Base-by-base conservation (phyloP, 192 early-diverging fungal genomes). In the Backusella psychrophila region DNA sequence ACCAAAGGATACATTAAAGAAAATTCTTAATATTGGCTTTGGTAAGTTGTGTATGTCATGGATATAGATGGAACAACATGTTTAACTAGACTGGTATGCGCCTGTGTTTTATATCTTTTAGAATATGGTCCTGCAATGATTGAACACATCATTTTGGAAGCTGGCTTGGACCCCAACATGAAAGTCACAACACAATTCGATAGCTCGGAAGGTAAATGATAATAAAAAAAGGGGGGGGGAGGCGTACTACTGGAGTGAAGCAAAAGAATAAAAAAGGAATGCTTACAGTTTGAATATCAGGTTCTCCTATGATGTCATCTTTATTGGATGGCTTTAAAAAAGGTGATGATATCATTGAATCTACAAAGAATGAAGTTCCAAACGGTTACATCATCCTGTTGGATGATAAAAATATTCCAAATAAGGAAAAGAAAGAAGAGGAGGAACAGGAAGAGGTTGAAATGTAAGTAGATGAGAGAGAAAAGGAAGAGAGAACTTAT, bases 61-160 rank as follows among this genome's bases (percentile, higher is more conserved):
- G 29, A 69, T 59, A 26, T 5, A 1, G 46, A 34, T 67, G 9
- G 26, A 38, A 15, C 38, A 71, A 26, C 6, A 26, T 7, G 46
- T 66, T 6, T 15, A 35, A 29, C 15, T 70, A 26, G 4, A 5
- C 38, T 14, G 14, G 9, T 33, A 33, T 33, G 33, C 33, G 33
- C 33, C 33, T 33, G 33, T 33, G 42, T 44, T 44, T 15, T 17
- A 17, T 44, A 44, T 80, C 38, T 19, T 59, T 26, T 35, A 89
- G 88, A 82, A 29, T 99, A 97, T 75, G 97, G 97, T 0, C 95
- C 96, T 14, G 88, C 95, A 11, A 87, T 99, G 46, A 86, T 93
- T 6, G 97, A 99, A 77, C 95, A 96, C 78, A 89, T 90, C 9
- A 86, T 97, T 34, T 34, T 91, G 31, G 81, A 78, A 11, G 90